A percentile compares a stretch with the other conserved stretches of the same genome.
Evolutionary conservation across 768 basidiomycete species (phyloP).

Genomic region (Rhodocollybia butyracea): DNA sequence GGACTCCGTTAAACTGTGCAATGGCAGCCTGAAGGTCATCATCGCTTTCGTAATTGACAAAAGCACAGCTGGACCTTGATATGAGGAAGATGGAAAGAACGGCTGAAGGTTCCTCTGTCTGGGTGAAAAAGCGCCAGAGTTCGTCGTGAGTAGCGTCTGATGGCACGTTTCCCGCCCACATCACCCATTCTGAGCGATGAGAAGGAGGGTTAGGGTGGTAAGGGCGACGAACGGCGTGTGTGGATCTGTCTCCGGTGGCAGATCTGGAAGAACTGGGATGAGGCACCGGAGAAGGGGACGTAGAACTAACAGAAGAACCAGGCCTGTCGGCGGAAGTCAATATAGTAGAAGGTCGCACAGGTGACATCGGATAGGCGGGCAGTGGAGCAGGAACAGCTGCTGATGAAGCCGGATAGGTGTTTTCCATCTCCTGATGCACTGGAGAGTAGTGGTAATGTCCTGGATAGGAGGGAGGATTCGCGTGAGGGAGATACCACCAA

Average conservation of each 20-base stretch:
- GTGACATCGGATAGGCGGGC: constrained; percentile 14
- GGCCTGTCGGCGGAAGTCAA: background rate
- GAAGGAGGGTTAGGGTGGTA: constrained; percentile 73
- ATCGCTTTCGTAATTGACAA: constrained; percentile 81
- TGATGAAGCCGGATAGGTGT: constrained; percentile 15
- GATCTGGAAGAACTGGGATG: background rate
- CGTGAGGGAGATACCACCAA: constrained; percentile 50
- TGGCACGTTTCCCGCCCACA: constrained; percentile 96
- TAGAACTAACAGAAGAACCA: constrained; percentile 5
- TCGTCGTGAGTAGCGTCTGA: constrained; percentile 81
- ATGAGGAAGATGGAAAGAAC: constrained; percentile 90
- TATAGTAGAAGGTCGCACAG: background rate
- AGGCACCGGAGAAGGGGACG: constrained; percentile 3
- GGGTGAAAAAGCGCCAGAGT: constrained; percentile 80
- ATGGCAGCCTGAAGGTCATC: constrained; percentile 65
- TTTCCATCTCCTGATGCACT: constrained; percentile 20
- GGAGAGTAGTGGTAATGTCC: constrained; percentile 29
- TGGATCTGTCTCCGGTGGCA: constrained; percentile 21
- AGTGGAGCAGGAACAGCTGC: constrained; percentile 17
- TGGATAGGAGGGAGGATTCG: constrained; percentile 27
- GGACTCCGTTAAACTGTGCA: constrained; percentile 63
- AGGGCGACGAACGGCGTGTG: constrained; percentile 37
- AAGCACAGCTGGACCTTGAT: constrained; percentile 91
- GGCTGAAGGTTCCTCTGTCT: constrained; percentile 36
- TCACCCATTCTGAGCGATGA: constrained; percentile 86